Evolutionary conservation across 2,329 filamentous ascomycete genomes (phyloP), one percentile per base, ranked within the genome.

Genomic region (Xylariales sp.): DNA sequence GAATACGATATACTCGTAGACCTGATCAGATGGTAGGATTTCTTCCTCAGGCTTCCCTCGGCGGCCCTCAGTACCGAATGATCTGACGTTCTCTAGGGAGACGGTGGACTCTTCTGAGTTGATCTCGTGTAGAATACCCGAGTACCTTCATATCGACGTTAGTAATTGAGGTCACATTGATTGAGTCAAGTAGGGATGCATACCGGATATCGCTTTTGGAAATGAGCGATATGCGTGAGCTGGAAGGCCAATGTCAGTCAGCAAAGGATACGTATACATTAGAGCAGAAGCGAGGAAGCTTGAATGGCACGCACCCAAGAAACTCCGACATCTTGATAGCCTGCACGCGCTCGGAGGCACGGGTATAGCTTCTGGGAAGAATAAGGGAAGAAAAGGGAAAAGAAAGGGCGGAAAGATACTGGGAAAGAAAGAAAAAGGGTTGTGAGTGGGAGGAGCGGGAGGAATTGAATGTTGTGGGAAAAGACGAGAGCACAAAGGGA

Each of bases 1-100:
- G 66, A 98, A 98, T 48, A 98, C 89, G 57, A 98, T 97, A 69
- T 96, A 97, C 61, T 97, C 93, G 71, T 96, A 98, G 56, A 95
- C 78, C 60, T 87, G 87, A 45, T 93, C 83, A 23, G 88, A 91
- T 4, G 88, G 78, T 25, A 85, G 69, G 41, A 95, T 85, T 66
- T 95, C 90, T 47, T 94, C 86, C 14, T 83, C 78, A 14, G 84
- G 83, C 51, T 83, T 81, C 50, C 75, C 79, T 57, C 83, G 84
- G 48, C 93, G 87, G 40, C 89, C 90, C 69, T 98, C 93, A 20
- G 93, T 96, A 52, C 93, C 93, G 59, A 84, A 94, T 4, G 91
- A 97, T 47, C 83, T 80, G 61, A 98, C 93, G 77, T 95, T 91
- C 62, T 98, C 90, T 48, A 98, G 81, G 29, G 93, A 94, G 56